phyloP scores from a whole-genome alignment of 306 rosid genomes.

The Vigna nakashimae region DNA sequence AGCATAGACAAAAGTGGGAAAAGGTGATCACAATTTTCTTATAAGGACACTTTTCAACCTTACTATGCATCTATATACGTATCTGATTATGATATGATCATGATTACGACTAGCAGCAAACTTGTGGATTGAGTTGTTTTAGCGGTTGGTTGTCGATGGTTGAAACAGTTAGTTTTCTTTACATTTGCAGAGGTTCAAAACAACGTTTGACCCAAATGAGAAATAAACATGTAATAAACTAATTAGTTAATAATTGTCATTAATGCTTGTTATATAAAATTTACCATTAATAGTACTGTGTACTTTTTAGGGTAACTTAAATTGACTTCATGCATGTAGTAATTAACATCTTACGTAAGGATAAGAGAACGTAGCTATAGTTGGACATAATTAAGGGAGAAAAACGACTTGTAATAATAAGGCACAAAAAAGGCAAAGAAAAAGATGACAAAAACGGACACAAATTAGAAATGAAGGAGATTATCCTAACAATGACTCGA shows the following conservation, averaged over 20 bases:
- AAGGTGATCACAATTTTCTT: background rate
- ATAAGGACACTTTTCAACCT: background rate
- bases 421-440: background rate
- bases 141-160: background rate
- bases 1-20: background rate
- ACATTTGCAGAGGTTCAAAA: background rate
- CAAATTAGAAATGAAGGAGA: background rate
- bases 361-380: background rate
- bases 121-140: background rate
- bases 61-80: background rate
- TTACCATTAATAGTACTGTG: background rate
- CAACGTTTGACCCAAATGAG: background rate
- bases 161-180: background rate
- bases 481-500: background rate
- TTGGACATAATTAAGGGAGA: too few relatives aligned
- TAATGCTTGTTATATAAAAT: background rate
- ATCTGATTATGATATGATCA: background rate
- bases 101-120: constrained; percentile 15
- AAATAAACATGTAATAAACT: background rate
- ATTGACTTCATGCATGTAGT: background rate
- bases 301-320: background rate
- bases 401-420: background rate
- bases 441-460: background rate
- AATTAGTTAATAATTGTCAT: background rate
- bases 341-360: background rate